Conservation (phyloP, 768 basidiomycete species). For the Lactarius trivialis region DNA sequence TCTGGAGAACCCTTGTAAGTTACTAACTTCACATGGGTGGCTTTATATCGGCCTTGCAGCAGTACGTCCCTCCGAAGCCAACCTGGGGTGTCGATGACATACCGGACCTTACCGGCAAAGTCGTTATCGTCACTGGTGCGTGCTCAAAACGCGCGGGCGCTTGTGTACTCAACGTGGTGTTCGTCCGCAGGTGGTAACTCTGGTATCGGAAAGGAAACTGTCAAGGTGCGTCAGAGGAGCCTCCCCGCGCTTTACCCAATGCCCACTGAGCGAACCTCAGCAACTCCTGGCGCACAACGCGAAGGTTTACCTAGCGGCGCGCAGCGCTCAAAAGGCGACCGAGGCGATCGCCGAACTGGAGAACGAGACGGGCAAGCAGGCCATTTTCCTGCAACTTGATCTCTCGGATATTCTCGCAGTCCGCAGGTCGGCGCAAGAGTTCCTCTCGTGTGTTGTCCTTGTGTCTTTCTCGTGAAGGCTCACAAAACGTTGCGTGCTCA, state of each 20-base stretch:
- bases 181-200: constrained; percentile 30
- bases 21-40: no score
- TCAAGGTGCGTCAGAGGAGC: constrained; percentile 36
- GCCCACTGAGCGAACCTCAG: constrained; percentile 26
- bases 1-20: no score
- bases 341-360: constrained; percentile 50
- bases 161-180: constrained; percentile 4
- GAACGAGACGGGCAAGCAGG: constrained; percentile 36
- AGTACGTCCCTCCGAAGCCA: constrained; percentile 39
- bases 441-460: constrained; percentile 30
- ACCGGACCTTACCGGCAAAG: neutral
- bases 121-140: neutral
- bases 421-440: constrained; percentile 36
- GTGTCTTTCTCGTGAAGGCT: constrained; percentile 23
- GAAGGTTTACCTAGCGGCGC: constrained; percentile 56
- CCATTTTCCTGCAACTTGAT: constrained; percentile 41
- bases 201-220: constrained; percentile 56
- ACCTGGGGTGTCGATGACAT: constrained; percentile 36
- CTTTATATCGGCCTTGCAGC: neutral
- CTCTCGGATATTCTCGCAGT: constrained; percentile 35
- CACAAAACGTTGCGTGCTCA: constrained; percentile 13
- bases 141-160: constrained; percentile 34
- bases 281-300: constrained; percentile 54
- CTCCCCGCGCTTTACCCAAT: neutral
- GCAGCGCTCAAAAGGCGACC: constrained; percentile 39